Base-by-base conservation (phyloP, 2,329 filamentous ascomycete genomes). In the Fusarium verrucosum region DNA sequence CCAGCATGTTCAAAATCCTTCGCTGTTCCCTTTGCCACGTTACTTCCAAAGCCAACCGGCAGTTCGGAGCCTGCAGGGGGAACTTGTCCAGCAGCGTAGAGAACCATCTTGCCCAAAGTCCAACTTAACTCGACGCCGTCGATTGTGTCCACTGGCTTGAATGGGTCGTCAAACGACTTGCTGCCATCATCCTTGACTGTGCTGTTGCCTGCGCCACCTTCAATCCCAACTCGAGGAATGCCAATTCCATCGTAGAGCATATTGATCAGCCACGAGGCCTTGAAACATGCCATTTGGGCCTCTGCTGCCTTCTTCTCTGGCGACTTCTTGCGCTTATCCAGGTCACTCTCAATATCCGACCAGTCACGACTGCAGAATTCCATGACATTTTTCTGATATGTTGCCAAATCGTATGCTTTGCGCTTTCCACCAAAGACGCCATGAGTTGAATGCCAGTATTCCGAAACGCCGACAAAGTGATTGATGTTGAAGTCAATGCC, bases 371-470 rank as follows among this genome's bases (percentile, higher is more conserved):
- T 89, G 76, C 95, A 99, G 72, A 96, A 98, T 8, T 92, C 86
- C 60, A 89, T 85, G 6, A 98, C 95, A 32, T 90, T 87, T 63
- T 89, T 83, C 73, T 98, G 94, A 71, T 98, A 99, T 0, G 91
- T 93, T 61, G 89, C 86, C 68, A 97, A 92, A 72, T 98, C 93
- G 75, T 98, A 99, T 0, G 91, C 87, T 68, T 93, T 91, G 67
- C 91, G 89, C 61, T 86, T 84, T 65, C 92, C 88, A 5, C 87
- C 88, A 70, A 99, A 98, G 3, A 98, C 89, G 51, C 95, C 93
- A 71, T 99, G 95, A 0, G 95, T 99, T 0, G 94, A 96, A 76
- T 99, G 95, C 94, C 95, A 99, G 78, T 96, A 99, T 74, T 99
- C 95, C 1, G 94, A 98, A 5, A 99, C 94, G 11, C 95, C 95